Base-by-base conservation (phyloP, 495 filamentous ascomycete species). In the Xylaria sp. region DNA sequence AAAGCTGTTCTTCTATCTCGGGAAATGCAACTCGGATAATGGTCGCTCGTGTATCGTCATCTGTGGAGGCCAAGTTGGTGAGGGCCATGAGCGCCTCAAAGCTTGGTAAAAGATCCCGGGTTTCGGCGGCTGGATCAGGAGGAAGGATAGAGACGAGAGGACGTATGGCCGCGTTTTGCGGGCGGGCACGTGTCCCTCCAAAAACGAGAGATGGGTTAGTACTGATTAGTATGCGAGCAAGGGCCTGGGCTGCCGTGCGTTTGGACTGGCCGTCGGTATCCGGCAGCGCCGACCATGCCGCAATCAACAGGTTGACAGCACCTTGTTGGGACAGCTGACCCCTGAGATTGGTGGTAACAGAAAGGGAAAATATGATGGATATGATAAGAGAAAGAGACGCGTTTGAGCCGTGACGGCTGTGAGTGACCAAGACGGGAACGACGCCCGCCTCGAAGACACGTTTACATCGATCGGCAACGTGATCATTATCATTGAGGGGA, bases 21-120 rank as follows among this genome's bases (percentile, higher is more conserved):
- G 90, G 70, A 87, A 92, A 94, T 14, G 89, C 89, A 46, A 86
- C 82, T 37, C 92, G 90, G 40, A 95, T 90, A 65, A 95, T 97
- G 15, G 85, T 80, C 59, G 88, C 86, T 6, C 92, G 85, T 1
- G 92, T 90, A 14, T 90, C 84, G 76, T 93, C 87, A 35, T 91
- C 87, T 19, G 90, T 89, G 0, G 93, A 95, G 0, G 95, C 96
- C 9, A 98, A 87, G 74, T 99, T 99, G 1, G 96, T 97, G 37
- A 99, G 87, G 2, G 96, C 97, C 68, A 98, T 89, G 17, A 98
- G 86, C 2, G 92, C 87, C 77, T 99, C 96, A 76, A 98, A 99
- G 4, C 91, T 88, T 0, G 95, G 93, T 8, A 98, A 86, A n/a
- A 98, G 90, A 77, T 95, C 90, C 55, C 91, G 88, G 0, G 89